These are phyloP conservation scores for Termitomyces eurrhizus DNA, from an alignment of 768 basidiomycete species.

Conservation along the genomic window DNA sequence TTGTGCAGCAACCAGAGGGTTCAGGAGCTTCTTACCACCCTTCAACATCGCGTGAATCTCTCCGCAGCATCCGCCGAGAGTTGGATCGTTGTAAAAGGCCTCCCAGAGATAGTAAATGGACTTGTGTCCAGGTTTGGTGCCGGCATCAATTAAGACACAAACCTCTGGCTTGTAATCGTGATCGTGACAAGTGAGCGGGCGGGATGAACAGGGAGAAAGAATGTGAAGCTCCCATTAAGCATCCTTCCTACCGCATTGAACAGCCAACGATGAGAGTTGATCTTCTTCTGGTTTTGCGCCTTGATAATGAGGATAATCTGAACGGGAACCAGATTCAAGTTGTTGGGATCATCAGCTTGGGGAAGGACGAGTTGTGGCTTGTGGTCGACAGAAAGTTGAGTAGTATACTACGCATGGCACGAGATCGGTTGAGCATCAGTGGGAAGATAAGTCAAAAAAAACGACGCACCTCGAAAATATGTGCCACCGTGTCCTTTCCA, in stretches of 20 bases:
- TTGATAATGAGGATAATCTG: constrained; percentile 90
- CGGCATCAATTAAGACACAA: constrained; percentile 91
- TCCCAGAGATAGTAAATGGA: constrained; percentile 96
- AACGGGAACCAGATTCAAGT: constrained; percentile 89
- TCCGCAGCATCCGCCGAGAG: constrained; percentile 84
- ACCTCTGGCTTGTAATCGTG: constrained; percentile 70
- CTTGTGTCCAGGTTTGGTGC: constrained; percentile 95
- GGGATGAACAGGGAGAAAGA: neutral
- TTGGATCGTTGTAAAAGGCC: constrained; percentile 75
- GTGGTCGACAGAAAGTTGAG: constrained; percentile 89
- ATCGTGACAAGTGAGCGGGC: neutral
- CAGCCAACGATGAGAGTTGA: constrained; percentile 93
- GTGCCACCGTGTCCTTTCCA: constrained; percentile 84
- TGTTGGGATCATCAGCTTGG: constrained; percentile 84
- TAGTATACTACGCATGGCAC: constrained; percentile 69
- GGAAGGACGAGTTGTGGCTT: constrained; percentile 90
- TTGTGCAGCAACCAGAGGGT: constrained; percentile 91
- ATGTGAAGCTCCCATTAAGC: constrained; percentile 47
- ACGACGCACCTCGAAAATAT: constrained; percentile 84
- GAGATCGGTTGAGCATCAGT: constrained; percentile 2
- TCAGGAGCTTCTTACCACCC: constrained; percentile 89
- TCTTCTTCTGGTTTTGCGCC: constrained; percentile 96
- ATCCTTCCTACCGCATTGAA: constrained; percentile 87
- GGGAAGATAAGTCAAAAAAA: neutral
- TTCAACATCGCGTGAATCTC: constrained; percentile 97